A percentile compares a stretch with the other conserved stretches of the same genome.
Evolutionary conservation across 1,139 yeast genomes (phyloP).

Genomic region (Nadsonia starkeyi-henricii): DNA sequence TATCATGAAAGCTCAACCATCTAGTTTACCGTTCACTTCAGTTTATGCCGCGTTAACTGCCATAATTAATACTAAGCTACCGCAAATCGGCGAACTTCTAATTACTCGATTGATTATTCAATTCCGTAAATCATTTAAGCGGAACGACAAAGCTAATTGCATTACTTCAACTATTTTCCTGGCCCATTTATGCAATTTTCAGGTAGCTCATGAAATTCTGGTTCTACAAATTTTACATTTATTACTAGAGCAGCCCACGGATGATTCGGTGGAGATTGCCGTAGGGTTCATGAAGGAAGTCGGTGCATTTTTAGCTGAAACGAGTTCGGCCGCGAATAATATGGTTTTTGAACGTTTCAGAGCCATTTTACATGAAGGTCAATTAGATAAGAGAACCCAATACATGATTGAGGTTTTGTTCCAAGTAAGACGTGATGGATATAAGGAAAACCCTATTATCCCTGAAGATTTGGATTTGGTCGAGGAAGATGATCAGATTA

Average conservation of each 20-base stretch:
- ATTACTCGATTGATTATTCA: conserved; percentile 41
- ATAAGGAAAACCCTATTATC: conserved; percentile 30
- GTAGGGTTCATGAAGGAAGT: conserved; percentile 29
- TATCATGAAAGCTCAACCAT: conserved; percentile 42
- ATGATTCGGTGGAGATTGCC: conserved; percentile 38
- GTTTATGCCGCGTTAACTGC: conserved; percentile 46
- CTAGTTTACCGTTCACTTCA: conserved; percentile 30
- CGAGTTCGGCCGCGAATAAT: conserved; percentile 31
- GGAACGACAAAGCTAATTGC: conserved; percentile 34
- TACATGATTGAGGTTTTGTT: conserved; percentile 41
- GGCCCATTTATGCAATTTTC: conserved; percentile 51
- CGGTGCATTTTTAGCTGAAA: conserved; percentile 34
- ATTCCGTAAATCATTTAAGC: conserved; percentile 42
- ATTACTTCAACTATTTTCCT: conserved; percentile 35
- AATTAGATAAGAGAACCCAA: conserved; percentile 32
- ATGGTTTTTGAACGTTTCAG: conserved; percentile 52
- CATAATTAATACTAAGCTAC: conserved; percentile 52
- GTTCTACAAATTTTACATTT: conserved; percentile 50
- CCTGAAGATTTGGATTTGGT: conserved; percentile 42
- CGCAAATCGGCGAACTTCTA: conserved; percentile 52
- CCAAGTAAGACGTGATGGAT: conserved; percentile 36
- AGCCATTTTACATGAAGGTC: conserved; percentile 42
- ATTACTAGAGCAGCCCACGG: conserved; percentile 39
- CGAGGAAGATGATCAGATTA: conserved; percentile 46
- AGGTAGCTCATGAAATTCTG: conserved; percentile 50